Evolutionary conservation across 176 grass and related monocot genomes (phyloP).

Genomic region (Rhynchospora tenuis): DNA sequence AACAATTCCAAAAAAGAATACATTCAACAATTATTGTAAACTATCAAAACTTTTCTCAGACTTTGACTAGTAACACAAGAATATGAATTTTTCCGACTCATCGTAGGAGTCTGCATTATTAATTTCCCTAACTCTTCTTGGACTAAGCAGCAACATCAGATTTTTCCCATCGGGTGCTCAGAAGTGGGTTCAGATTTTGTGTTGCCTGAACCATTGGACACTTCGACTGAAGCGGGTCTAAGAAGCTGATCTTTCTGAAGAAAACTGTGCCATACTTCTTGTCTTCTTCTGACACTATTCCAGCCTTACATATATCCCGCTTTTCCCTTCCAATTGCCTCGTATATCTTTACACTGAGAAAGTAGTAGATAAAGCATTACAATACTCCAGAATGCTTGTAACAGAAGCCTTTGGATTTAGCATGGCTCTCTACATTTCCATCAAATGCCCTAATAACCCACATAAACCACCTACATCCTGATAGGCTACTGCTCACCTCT

Average conservation of each 20-base stretch:
- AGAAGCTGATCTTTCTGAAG: conserved; percentile 51
- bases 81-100: not conserved
- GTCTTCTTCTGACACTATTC: conserved; percentile 64
- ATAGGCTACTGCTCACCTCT: too few relatives aligned
- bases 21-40: conserved; percentile 1
- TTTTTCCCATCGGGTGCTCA: conserved; percentile 18
- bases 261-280: conserved; percentile 60
- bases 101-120: not conserved
- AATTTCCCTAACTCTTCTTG: not conserved
- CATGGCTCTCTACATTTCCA: too few relatives aligned
- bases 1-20: not conserved
- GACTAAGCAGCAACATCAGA: conserved; percentile 37
- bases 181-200: not conserved
- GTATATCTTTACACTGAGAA: conserved; percentile 49
- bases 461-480: too few relatives aligned
- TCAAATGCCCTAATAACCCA: too few relatives aligned
- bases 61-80: not conserved
- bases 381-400: not conserved
- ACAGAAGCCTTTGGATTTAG: too few relatives aligned
- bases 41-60: conserved; percentile 10
- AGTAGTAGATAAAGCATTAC: conserved; percentile 4
- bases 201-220: conserved; percentile 49
- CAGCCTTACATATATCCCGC: conserved; percentile 55
- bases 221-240: conserved; percentile 72
- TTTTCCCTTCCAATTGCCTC: conserved; percentile 80